phyloP scores from a whole-genome alignment of 2,329 filamentous ascomycete species.

The Incumbomyces lentus region DNA sequence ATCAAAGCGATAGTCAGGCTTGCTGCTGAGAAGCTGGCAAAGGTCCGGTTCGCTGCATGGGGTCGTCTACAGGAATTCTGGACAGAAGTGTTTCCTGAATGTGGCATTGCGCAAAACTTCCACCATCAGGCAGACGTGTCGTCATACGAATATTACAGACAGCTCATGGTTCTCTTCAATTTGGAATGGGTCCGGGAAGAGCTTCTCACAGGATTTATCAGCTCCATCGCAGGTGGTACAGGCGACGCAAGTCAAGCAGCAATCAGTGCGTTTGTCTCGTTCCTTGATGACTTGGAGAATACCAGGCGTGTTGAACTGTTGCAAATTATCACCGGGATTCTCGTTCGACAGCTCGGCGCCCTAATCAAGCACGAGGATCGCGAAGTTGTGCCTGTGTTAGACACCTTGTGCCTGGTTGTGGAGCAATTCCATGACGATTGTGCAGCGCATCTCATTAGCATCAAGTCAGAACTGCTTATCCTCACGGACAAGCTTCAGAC shows the following conservation, averaged over 20 bases:
- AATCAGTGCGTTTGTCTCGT: slow-evolving; percentile 32
- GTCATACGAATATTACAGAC: slow-evolving; percentile 32
- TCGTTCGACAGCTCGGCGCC: slow-evolving; percentile 44
- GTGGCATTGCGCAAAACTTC: slow-evolving; percentile 18
- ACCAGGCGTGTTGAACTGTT: slow-evolving; percentile 1
- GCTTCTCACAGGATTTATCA: slow-evolving; percentile 34
- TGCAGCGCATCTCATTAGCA: background rate
- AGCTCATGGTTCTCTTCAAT: slow-evolving; percentile 29
- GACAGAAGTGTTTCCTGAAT: slow-evolving; percentile 32
- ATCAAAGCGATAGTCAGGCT: slow-evolving; percentile 50
- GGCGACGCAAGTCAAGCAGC: slow-evolving; percentile 35
- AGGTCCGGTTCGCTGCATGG: slow-evolving; percentile 55
- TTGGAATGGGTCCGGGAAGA: slow-evolving; percentile 29
- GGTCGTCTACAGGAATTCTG: slow-evolving; percentile 33
- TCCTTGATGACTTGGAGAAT: slow-evolving; percentile 9
- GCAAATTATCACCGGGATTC: slow-evolving; percentile 37
- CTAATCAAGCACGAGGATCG: slow-evolving; percentile 52
- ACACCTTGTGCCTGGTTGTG: slow-evolving; percentile 67
- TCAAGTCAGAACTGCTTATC: slow-evolving; percentile 49
- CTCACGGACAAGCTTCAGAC: slow-evolving; percentile 69
- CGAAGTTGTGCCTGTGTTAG: slow-evolving; percentile 63
- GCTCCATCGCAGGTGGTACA: slow-evolving; percentile 34
- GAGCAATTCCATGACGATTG: slow-evolving; percentile 41
- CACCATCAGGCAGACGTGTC: slow-evolving; percentile 37
- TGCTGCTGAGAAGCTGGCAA: slow-evolving; percentile 80